phyloP scores from a whole-genome alignment of 2,329 filamentous ascomycete genomes.

The Trichoderma aggressivum region DNA sequence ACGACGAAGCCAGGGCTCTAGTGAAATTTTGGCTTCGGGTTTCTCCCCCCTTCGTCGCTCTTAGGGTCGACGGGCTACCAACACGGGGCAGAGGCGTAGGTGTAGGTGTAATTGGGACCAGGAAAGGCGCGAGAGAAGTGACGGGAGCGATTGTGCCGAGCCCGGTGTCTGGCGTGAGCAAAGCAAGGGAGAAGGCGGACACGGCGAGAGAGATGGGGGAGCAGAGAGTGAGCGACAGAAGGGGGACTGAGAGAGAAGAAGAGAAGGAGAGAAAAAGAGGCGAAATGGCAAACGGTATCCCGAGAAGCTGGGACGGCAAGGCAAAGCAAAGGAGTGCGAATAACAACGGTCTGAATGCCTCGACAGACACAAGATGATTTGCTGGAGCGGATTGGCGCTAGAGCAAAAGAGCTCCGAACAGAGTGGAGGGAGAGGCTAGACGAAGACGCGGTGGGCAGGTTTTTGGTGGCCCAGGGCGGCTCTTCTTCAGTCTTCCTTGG shows the following conservation, averaged over 20 bases:
- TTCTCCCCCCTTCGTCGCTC: neutral
- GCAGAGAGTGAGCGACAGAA: neutral
- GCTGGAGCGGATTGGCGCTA: constrained; percentile 11
- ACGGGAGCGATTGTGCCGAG: neutral
- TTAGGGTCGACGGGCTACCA: neutral
- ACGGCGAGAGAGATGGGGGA: neutral
- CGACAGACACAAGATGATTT: constrained; percentile 7
- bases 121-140: neutral
- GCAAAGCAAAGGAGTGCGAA: constrained; percentile 6
- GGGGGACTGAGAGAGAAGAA: neutral
- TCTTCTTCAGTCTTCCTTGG: constrained; percentile 4
- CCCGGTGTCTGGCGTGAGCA: neutral
- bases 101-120: neutral
- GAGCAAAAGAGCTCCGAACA: constrained; percentile 10
- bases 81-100: neutral
- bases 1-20: neutral
- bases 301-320: constrained; percentile 4
- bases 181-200: neutral
- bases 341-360: constrained; percentile 6
- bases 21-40: neutral
- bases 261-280: neutral
- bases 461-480: neutral
- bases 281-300: constrained; percentile 2
- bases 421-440: constrained; percentile 10
- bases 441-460: constrained; percentile 10